Conservation (phyloP, 225 moss, liverwort and hornwort genomes). For the Physcomitrellopsis africana region DNA sequence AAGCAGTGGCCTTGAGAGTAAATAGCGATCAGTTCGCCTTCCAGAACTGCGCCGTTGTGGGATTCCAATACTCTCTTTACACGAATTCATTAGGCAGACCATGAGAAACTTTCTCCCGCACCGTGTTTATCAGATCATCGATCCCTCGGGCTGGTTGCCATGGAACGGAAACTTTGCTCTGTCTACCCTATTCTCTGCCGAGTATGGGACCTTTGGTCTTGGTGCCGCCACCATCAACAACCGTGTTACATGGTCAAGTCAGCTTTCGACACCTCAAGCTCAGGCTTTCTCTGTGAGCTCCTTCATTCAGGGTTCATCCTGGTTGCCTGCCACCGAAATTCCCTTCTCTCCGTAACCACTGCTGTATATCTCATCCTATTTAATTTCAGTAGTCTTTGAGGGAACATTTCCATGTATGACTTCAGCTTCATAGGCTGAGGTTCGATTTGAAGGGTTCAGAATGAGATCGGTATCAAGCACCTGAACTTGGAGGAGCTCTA, state of each 20-base stretch:
- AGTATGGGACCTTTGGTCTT: constrained; percentile 59
- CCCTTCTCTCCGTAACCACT: constrained; percentile 45
- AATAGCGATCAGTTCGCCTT: constrained; percentile 71
- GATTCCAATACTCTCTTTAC: constrained; percentile 82
- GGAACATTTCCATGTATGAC: neutral
- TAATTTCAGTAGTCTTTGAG: neutral
- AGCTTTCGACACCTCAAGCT: constrained; percentile 49
- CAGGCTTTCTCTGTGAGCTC: constrained; percentile 57
- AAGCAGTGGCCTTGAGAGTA: constrained; percentile 81
- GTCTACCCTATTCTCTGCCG: constrained; percentile 55
- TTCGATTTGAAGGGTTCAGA: neutral
- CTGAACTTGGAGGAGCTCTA: constrained; percentile 3
- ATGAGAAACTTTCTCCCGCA: constrained; percentile 56
- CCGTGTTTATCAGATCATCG: constrained; percentile 66
- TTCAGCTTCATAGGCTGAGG: too few relatives aligned
- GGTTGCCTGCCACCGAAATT: constrained; percentile 49
- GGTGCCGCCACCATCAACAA: constrained; percentile 51
- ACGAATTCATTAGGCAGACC: constrained; percentile 65
- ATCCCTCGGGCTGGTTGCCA: constrained; percentile 55
- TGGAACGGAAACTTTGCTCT: constrained; percentile 64
- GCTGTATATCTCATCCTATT: neutral
- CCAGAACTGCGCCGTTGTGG: constrained; percentile 65
- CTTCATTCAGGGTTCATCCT: constrained; percentile 59
- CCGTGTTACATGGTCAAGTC: constrained; percentile 61
- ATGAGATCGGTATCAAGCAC: neutral